A percentile compares a stretch with the other conserved stretches of the same genome.
Evolutionary conservation across 1,139 yeast genomes (phyloP).

Genomic region (Magnusiomyces tetraspermus): DNA sequence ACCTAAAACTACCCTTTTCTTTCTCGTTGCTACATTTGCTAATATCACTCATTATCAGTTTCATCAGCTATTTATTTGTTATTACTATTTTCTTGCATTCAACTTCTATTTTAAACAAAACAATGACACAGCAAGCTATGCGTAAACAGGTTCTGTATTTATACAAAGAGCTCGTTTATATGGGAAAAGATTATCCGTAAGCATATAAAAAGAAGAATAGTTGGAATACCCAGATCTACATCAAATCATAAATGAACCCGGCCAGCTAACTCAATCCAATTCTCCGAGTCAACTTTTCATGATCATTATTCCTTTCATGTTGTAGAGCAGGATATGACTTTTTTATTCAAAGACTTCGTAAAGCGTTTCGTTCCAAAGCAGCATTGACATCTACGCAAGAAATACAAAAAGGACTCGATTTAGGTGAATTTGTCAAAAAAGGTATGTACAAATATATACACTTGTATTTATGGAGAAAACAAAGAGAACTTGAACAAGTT

Average conservation of each 20-base stretch:
- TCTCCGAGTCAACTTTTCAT: no score
- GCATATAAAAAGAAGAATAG: slow-evolving; percentile 9
- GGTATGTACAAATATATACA: slow-evolving; percentile 7
- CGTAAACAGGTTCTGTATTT: slow-evolving; percentile 27
- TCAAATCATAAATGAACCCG: no score
- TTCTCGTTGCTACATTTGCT: no score
- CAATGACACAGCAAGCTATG: slow-evolving; percentile 10
- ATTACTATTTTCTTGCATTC: no score
- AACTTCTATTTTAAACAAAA: no score
- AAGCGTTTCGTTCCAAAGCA: slow-evolving; percentile 26
- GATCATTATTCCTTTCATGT: no score
- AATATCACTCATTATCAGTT: no score
- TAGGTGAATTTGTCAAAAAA: slow-evolving; percentile 33
- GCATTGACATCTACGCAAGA: slow-evolving; percentile 21
- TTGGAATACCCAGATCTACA: not conserved
- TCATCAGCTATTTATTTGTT: no score
- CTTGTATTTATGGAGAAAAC: not conserved
- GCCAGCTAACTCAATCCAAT: not conserved
- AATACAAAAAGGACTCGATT: slow-evolving; percentile 26
- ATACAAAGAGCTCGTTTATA: slow-evolving; percentile 32
- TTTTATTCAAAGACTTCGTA: slow-evolving; percentile 25
- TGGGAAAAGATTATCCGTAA: slow-evolving; percentile 33
- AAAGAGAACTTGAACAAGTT: not conserved
- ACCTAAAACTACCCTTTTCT: no score
- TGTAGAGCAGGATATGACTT: slow-evolving; percentile 25